Evolutionary conservation across 2,329 filamentous ascomycete species (phyloP), one percentile per base, ranked within the genome.

Genomic region (Pochonia chlamydosporia): DNA sequence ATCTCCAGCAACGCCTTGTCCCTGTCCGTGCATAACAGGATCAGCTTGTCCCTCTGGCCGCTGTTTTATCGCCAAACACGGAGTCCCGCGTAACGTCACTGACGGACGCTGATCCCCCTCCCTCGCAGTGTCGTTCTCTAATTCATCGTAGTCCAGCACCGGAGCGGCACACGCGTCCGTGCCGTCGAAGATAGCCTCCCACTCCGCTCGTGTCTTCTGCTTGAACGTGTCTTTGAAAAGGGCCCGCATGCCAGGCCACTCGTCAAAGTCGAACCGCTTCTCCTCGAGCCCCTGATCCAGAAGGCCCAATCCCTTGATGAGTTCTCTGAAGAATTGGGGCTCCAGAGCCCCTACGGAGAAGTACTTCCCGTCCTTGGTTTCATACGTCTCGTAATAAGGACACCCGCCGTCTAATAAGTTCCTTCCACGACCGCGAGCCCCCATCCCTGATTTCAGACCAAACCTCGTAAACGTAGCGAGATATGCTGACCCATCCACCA

Each of bases 151-250:
- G 28, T 82, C 83, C 36, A 96, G 70, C 1, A 97, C 87, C 0
- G 92, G 92, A n/a, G 88, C 89, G 53, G 86, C 89, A 64, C 92
- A 97, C 1, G 92, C 92, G 68, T 97, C 92, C 0, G 87, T 93
- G 10, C 87, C 88, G 62, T 95, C 88, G 62, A 96, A 97, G 5
- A 95, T 71, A 3, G 51, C 62, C 66, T 96, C 92, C 92, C 92
- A 97, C 63, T 95, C 85, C 0, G 66, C 61, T 28, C 91, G 76
- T 4, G 85, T 85, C 68, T 82, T 89, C 39, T 70, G 65, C 62
- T 75, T 80, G 65, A 97, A 96, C 1, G 70, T 72, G 3, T 61
- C 62, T 3, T 75, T 75, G 54, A 95, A 85, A 3, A 81, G 62
- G 1, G 66, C 59, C 43, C 76, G 75, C 56, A 96, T 73, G 40